phyloP scores from a whole-genome alignment of 2,329 filamentous ascomycete species.

The Aciculosporium take region DNA sequence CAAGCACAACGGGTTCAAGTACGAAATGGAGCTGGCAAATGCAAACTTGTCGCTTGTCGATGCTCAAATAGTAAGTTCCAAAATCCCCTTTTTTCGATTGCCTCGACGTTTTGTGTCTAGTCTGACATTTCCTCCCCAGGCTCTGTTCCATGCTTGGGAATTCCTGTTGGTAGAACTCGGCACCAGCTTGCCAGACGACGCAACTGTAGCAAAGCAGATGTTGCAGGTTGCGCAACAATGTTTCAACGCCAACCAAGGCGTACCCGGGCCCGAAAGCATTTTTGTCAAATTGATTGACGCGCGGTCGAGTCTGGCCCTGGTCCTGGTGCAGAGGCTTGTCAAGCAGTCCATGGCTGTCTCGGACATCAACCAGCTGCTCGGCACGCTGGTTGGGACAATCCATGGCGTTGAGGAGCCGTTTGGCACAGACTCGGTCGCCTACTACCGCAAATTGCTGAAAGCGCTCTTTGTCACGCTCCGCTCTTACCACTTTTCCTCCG shows the following conservation, averaged over 20 bases:
- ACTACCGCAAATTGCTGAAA: constrained; percentile 74
- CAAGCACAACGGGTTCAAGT: constrained; percentile 57
- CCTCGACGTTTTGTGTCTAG: neutral
- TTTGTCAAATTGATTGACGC: constrained; percentile 64
- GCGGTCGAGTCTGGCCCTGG: constrained; percentile 67
- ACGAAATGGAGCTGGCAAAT: constrained; percentile 78
- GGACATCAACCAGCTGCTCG: constrained; percentile 38
- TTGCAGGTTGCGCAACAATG: constrained; percentile 64
- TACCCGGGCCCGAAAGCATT: constrained; percentile 62
- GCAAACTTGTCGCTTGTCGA: constrained; percentile 84
- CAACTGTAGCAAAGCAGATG: constrained; percentile 52
- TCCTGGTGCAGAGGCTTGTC: constrained; percentile 67
- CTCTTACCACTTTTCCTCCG: constrained; percentile 35
- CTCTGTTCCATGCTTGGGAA: constrained; percentile 80
- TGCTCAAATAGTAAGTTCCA: constrained; percentile 60
- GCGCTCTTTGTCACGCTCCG: constrained; percentile 72
- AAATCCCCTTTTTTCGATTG: constrained; percentile 7
- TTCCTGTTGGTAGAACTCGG: constrained; percentile 74
- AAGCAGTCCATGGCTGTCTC: constrained; percentile 36
- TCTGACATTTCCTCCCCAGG: constrained; percentile 27
- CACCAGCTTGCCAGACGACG: constrained; percentile 39
- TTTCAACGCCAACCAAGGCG: constrained; percentile 60
- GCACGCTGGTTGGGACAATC: constrained; percentile 36
- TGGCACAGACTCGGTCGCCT: constrained; percentile 38
- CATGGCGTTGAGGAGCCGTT: constrained; percentile 41